A percentile compares a stretch with the other conserved stretches of the same genome.
Conservation (phyloP, 139 green algal species). For the Ettlia oleoabundans region DNA sequence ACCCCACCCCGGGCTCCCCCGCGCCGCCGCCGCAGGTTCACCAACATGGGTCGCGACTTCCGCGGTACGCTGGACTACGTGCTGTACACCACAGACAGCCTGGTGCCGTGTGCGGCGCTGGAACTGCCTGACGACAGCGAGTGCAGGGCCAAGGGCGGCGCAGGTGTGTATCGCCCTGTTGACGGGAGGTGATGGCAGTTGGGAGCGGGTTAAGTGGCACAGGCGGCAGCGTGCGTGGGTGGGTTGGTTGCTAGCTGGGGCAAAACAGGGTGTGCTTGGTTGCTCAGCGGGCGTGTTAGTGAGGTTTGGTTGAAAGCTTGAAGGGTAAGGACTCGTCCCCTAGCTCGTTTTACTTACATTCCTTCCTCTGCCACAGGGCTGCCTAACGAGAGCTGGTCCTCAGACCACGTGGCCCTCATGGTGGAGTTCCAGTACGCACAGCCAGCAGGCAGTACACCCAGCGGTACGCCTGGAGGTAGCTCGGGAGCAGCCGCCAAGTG, state of each 20-base stretch:
- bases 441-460: too few species aligned
- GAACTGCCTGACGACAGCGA: constrained; percentile 88
- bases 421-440: constrained; percentile 84
- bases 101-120: constrained; percentile 81
- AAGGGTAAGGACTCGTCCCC: too few species aligned
- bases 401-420: constrained; percentile 93
- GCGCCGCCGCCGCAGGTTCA: constrained; percentile 70
- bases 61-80: constrained; percentile 97
- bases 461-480: too few species aligned
- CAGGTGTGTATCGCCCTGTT: too few species aligned
- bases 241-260: too few species aligned
- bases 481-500: too few species aligned
- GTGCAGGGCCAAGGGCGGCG: constrained; percentile 48
- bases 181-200: neutral
- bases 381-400: constrained; percentile 88
- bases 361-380: too few species aligned
- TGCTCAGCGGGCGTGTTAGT: too few species aligned
- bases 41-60: constrained; percentile 91
- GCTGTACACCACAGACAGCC: constrained; percentile 85
- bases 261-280: too few species aligned
- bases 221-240: too few species aligned
- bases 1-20: neutral
- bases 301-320: too few species aligned
- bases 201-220: neutral
- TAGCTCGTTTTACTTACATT: too few species aligned